phyloP scores from a whole-genome alignment of 305 asterid species.

The Fraxinus nigra region DNA sequence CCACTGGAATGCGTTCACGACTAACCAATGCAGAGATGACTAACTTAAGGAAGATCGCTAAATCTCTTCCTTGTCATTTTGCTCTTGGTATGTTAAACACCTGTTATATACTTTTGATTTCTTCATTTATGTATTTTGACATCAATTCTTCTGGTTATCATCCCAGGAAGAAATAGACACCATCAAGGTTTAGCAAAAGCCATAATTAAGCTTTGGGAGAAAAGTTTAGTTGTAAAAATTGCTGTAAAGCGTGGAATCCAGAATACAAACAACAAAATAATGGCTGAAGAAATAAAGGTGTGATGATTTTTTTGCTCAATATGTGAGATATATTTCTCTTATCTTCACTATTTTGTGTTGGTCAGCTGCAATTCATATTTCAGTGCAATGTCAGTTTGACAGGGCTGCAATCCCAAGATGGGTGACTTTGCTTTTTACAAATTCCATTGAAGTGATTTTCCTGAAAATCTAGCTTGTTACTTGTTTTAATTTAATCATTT shows the following conservation, averaged over 20 bases:
- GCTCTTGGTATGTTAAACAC: constrained; percentile 71
- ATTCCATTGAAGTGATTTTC: neutral
- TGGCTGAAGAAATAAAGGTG: constrained; percentile 99
- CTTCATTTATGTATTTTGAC: constrained; percentile 17
- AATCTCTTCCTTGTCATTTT: constrained; percentile 90
- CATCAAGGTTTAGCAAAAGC: constrained; percentile 96
- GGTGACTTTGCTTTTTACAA: neutral
- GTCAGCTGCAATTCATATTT: neutral
- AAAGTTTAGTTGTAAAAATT: constrained; percentile 87
- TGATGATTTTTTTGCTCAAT: constrained; percentile 10
- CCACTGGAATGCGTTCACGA: constrained; percentile 84
- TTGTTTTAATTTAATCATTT: neutral
- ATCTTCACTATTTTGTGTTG: neutral
- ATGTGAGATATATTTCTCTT: constrained; percentile 8
- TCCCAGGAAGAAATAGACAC: constrained; percentile 84
- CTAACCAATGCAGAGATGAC: constrained; percentile 97
- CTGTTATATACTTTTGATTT: neutral
- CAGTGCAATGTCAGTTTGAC: neutral
- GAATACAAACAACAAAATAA: constrained; percentile 91
- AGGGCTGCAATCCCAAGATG: constrained; percentile 4
- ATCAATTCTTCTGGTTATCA: constrained; percentile 22
- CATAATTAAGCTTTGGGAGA: constrained; percentile 93
- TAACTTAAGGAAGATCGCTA: constrained; percentile 78
- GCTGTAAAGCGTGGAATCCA: constrained; percentile 99
- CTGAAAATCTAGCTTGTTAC: constrained; percentile 8